Percentiles rank a stretch among this genome's conserved stretches.
Evolutionary conservation across 73 alveolate species (phyloP).

Genomic region (Symbiodinium natans): DNA sequence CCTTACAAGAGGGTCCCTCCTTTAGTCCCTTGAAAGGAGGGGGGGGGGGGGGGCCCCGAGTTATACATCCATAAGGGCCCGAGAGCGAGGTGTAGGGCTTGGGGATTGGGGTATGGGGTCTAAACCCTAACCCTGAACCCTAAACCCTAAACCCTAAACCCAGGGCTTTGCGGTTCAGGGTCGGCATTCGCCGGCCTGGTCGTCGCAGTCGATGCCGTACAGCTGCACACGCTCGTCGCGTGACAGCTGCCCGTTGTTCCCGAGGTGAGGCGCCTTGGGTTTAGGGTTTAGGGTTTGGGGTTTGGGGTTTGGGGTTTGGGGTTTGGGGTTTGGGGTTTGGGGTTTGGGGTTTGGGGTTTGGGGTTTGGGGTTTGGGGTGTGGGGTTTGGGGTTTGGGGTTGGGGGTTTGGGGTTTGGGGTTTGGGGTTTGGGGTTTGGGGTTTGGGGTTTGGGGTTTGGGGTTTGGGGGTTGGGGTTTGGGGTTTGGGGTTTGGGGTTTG

Average conservation of each 20-base stretch:
- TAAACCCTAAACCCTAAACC: background rate
- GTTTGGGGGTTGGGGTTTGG: background rate
- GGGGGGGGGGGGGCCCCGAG: no score
- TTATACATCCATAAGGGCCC: no score
- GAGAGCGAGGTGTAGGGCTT: no score
- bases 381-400: background rate
- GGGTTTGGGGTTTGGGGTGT: background rate
- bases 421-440: background rate
- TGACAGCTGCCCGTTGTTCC: constrained; percentile 93
- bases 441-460: background rate
- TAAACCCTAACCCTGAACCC: background rate
- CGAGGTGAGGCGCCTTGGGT: constrained; percentile 71
- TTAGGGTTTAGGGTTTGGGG: background rate
- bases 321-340: background rate
- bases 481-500: background rate
- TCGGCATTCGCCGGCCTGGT: constrained; percentile 25
- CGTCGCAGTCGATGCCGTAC: constrained; percentile 89
- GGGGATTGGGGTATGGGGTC: no score
- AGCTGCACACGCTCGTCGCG: constrained; percentile 94
- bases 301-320: background rate
- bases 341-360: background rate
- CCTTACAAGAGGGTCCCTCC: no score
- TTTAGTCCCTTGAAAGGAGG: no score
- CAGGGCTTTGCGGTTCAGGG: no score
- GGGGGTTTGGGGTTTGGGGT: background rate